These are phyloP conservation scores for Solanum pinnatisectum DNA, from an alignment of 257 asterid species.

Conservation along the genomic window DNA sequence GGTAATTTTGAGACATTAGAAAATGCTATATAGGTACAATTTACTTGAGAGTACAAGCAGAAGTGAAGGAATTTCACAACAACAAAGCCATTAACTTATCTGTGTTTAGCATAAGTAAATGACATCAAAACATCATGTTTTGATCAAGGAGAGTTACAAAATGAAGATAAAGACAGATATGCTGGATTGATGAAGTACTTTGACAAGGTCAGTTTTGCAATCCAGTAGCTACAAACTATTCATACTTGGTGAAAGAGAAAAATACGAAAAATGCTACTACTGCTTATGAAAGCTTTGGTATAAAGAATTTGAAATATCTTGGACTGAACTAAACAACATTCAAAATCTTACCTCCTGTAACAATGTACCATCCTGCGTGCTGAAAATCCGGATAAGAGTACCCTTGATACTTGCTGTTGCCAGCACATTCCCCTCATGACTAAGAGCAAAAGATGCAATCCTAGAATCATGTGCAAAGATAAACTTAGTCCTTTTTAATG, in stretches of 20 bases:
- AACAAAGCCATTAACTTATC: neutral
- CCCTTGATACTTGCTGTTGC: conserved; percentile 90
- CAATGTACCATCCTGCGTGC: conserved; percentile 86
- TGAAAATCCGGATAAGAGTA: conserved; percentile 85
- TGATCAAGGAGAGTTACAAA: neutral
- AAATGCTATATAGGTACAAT: neutral
- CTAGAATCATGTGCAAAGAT: conserved; percentile 81
- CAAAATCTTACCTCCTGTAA: conserved; percentile 72
- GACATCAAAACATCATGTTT: neutral
- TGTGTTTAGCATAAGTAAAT: neutral
- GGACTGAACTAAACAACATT: neutral
- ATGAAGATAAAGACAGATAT: neutral
- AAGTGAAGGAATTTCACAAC: neutral
- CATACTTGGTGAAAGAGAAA: neutral
- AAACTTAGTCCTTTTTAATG: conserved; percentile 57
- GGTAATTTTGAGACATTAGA: neutral
- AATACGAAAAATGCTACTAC: neutral
- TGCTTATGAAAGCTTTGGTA: neutral
- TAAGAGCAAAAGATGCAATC: conserved; percentile 70
- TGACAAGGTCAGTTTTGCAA: neutral
- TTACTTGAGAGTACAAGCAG: neutral
- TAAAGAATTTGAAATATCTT: neutral
- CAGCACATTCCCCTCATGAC: conserved; percentile 83
- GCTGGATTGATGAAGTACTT: neutral
- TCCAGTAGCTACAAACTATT: neutral